A percentile compares a stretch with the other conserved stretches of the same genome.
Conservation (phyloP, 352 stramenopile genomes). For the Phytophthora rubi region DNA sequence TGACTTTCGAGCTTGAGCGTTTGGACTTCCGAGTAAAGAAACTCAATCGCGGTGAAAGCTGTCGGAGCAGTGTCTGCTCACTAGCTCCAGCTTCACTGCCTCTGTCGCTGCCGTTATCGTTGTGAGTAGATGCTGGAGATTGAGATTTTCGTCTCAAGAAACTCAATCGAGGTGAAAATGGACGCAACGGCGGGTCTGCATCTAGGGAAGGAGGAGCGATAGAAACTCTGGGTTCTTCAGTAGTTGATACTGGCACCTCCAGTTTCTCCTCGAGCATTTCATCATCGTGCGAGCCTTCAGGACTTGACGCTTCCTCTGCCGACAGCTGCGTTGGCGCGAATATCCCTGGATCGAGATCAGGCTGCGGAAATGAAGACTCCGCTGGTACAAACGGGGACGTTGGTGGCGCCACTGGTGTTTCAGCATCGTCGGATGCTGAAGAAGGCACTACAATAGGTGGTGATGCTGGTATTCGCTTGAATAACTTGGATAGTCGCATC, state of each 20-base stretch:
- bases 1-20: slow-evolving; percentile 11
- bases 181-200: background rate
- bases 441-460: background rate
- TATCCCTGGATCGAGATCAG: slow-evolving; percentile 1
- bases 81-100: slow-evolving; percentile 8
- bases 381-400: slow-evolving; percentile 1
- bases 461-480: slow-evolving; percentile 13
- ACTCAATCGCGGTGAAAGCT: slow-evolving; percentile 23
- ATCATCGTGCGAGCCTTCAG: background rate
- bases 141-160: slow-evolving; percentile 4
- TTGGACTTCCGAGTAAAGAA: slow-evolving; percentile 27
- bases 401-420: background rate
- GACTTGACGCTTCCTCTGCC: background rate
- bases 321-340: slow-evolving; percentile 3
- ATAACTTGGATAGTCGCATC: slow-evolving; percentile 27
- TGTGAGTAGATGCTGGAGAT: slow-evolving; percentile 1
- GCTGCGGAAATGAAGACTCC: background rate
- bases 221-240: background rate
- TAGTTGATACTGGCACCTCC: background rate
- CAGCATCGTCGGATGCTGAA: slow-evolving; percentile 2
- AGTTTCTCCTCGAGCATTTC: slow-evolving; percentile 14
- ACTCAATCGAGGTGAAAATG: slow-evolving; percentile 8
- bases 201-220: background rate
- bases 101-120: background rate
- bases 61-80: slow-evolving; percentile 12